Evolutionary conservation across 2,329 filamentous ascomycete genomes (phyloP), one percentile per base, ranked within the genome.

Genomic region (Amauroascus niger): DNA sequence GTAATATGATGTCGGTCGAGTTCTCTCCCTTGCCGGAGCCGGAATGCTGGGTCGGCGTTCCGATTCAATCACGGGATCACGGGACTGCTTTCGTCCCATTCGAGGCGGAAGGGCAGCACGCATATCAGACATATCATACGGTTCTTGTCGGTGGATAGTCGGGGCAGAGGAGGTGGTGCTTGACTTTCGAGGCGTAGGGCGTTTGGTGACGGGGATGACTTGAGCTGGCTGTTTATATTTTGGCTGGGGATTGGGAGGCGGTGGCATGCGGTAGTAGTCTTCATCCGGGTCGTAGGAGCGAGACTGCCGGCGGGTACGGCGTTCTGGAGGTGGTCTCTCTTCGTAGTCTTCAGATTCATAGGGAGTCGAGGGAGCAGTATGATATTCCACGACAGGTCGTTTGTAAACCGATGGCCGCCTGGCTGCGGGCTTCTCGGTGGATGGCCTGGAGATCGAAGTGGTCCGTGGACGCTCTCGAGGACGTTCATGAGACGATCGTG

Each of bases 181-280:
- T n/a, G 61, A 48, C 51, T 70, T 71, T 18, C 63, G 67, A 6
- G 61, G 55, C 24, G 49, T 22, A 24, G 58, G 58, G 3, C 58
- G 58, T 46, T 54, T 54, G n/a, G 22, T 57, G 14, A 68, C 63
- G 1, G 67, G 65, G 53, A 70, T 69, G 28, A 71, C 65, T 26
- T 69, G 65, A 6, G 63, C 63, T 22, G 61, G 40, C 49, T 63
- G 55, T 49, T 61, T 66, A 18, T 61, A 49, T 49, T 64, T 62
- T 8, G 58, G 52, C 14, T 52, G 22, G 2, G 49, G 54, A 32
- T 61, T 58, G 4, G 65, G 64, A n/a, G 71, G 70, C 5, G 69
- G 71, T 43, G 70, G 70, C 69, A 73, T 72, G 49, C 61, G 67
- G 55, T 71, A 70, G 50, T 63, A 71, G 45, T 73, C 71, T 53